A percentile compares a stretch with the other conserved stretches of the same genome.
Conservation (phyloP, 306 rosid species). For the Sicyos baderoa region DNA sequence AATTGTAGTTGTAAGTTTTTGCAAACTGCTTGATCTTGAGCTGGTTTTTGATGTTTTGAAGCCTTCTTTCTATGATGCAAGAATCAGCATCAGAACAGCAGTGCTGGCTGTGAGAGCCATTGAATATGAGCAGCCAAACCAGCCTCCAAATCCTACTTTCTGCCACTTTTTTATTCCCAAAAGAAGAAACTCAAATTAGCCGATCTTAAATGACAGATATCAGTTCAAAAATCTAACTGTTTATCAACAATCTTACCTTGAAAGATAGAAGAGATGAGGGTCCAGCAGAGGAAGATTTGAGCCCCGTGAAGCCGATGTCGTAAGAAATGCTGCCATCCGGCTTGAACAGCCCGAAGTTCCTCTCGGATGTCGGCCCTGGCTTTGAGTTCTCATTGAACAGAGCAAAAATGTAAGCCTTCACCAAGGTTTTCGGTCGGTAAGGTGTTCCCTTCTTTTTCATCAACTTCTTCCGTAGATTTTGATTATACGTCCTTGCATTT, state of each 20-base stretch:
- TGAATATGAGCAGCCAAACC: conserved; percentile 37
- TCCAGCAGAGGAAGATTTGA: conserved; percentile 49
- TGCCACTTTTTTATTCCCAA: conserved; percentile 22
- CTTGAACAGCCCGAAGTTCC: conserved; percentile 85
- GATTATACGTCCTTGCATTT: conserved; percentile 63
- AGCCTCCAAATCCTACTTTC: conserved; percentile 39
- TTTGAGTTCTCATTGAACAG: conserved; percentile 87
- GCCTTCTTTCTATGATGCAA: conserved; percentile 20
- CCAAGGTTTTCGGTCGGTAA: conserved; percentile 52
- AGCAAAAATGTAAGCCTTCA: conserved; percentile 71
- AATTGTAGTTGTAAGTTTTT: neutral
- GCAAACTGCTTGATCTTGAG: conserved; percentile 6
- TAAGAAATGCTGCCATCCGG: conserved; percentile 86
- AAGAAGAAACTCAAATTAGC: neutral
- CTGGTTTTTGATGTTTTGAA: neutral
- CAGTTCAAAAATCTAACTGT: conserved; percentile 1
- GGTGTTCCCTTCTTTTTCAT: conserved; percentile 86
- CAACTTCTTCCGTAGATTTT: conserved; percentile 45
- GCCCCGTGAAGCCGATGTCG: conserved; percentile 80
- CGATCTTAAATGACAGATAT: neutral
- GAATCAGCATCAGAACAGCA: conserved; percentile 37
- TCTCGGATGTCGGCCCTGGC: conserved; percentile 83
- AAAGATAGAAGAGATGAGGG: conserved; percentile 51
- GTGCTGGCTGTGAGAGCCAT: conserved; percentile 45
- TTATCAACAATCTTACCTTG: conserved; percentile 40